Conservation (phyloP, 2,329 filamentous ascomycete genomes). For the Rutstroemia sp. region DNA sequence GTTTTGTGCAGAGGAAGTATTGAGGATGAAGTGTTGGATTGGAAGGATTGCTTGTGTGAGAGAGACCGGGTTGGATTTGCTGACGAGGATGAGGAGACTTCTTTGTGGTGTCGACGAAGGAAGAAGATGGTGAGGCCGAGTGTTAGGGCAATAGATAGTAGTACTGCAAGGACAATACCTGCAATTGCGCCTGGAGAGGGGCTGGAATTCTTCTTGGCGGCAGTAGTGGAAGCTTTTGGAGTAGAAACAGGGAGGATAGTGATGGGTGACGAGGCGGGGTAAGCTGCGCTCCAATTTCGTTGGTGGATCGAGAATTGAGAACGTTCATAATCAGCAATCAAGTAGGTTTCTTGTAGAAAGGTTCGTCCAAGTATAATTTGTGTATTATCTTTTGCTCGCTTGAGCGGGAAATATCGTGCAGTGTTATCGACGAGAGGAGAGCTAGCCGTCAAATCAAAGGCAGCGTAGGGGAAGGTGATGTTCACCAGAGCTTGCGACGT, state of each 20-base stretch:
- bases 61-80: constrained; percentile 1
- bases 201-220: neutral
- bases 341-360: constrained; percentile 35
- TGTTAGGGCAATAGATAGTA: constrained; percentile 4
- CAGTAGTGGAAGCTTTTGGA: neutral
- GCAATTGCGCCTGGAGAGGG: neutral
- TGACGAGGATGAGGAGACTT: neutral
- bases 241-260: constrained; percentile 13
- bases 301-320: constrained; percentile 33
- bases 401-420: constrained; percentile 34
- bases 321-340: constrained; percentile 35
- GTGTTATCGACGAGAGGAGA: constrained; percentile 27
- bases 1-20: neutral
- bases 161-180: constrained; percentile 2
- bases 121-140: neutral
- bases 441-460: constrained; percentile 32
- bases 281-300: constrained; percentile 17
- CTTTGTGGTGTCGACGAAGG: neutral
- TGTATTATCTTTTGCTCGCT: constrained; percentile 28
- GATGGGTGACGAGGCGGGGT: constrained; percentile 13
- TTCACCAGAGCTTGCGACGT: constrained; percentile 25
- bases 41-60: neutral
- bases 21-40: neutral
- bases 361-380: constrained; percentile 33
- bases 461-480: constrained; percentile 33